These are phyloP conservation scores for Rhinocladiella mackenziei DNA, from an alignment of 2,329 filamentous ascomycete genomes.

Conservation along the genomic window DNA sequence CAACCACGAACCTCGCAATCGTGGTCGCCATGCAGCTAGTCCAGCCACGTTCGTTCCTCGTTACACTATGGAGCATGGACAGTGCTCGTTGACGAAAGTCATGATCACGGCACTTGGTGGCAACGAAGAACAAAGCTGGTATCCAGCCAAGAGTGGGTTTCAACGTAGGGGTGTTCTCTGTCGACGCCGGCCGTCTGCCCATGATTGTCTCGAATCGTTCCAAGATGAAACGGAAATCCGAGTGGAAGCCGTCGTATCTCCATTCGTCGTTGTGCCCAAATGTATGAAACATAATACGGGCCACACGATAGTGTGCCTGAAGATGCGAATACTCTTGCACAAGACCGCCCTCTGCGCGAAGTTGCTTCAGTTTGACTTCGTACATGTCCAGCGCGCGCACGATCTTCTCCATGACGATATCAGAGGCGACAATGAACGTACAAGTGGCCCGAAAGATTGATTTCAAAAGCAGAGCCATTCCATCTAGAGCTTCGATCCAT, in stretches of 20 bases:
- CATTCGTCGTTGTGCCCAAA: conserved; percentile 3
- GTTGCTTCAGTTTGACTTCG: neutral
- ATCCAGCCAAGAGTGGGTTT: conserved; percentile 50
- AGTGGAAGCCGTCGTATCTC: no score
- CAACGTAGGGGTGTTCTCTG: neutral
- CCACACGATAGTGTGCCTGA: conserved; percentile 6
- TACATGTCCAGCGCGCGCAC: neutral
- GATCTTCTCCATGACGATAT: conserved; percentile 1
- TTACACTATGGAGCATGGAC: conserved; percentile 3
- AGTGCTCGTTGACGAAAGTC: conserved; percentile 41
- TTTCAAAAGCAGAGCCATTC: conserved; percentile 4
- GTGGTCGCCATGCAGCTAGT: conserved; percentile 15
- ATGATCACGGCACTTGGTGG: conserved; percentile 60
- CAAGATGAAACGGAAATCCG: no score
- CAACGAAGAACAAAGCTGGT: conserved; percentile 61
- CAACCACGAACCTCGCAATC: conserved; percentile 13
- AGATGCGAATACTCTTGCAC: conserved; percentile 3
- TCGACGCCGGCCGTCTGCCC: neutral
- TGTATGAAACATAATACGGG: conserved; percentile 8
- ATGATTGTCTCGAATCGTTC: conserved; percentile 9
- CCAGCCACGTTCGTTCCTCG: conserved; percentile 11
- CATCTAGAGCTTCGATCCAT: conserved; percentile 3
- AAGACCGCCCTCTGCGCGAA: neutral
- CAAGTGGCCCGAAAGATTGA: conserved; percentile 8
- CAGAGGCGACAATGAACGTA: neutral